Evolutionary conservation across 495 filamentous ascomycete genomes (phyloP).

Genomic region (Elasticomyces elasticus): DNA sequence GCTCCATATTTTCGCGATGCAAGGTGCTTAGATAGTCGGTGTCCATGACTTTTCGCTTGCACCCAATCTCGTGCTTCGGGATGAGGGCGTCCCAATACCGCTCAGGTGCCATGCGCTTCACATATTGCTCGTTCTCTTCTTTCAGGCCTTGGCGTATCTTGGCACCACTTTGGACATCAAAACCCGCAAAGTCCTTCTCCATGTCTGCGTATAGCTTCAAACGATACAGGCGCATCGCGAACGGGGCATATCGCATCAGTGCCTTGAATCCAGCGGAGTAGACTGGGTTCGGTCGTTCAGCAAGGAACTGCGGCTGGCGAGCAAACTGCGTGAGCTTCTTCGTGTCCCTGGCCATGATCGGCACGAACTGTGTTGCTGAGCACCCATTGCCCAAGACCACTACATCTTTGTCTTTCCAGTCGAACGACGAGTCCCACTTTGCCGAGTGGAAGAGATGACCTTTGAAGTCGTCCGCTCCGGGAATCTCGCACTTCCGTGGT

Average conservation of each 20-base stretch:
- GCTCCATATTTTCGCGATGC: constrained; percentile 25
- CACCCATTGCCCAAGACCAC: constrained; percentile 45
- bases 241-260: constrained; percentile 25
- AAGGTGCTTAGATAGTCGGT: constrained; percentile 26
- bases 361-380: constrained; percentile 29
- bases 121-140: constrained; percentile 24
- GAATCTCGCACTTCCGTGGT: constrained; percentile 41
- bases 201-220: constrained; percentile 24
- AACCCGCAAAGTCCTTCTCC: constrained; percentile 27
- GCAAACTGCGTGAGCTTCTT: constrained; percentile 26
- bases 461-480: constrained; percentile 38
- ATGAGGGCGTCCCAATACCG: constrained; percentile 28
- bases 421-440: constrained; percentile 46
- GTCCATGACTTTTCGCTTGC: constrained; percentile 29
- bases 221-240: constrained; percentile 27
- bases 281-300: constrained; percentile 22
- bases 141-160: constrained; percentile 15
- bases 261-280: constrained; percentile 25
- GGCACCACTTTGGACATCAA: constrained; percentile 21
- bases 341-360: constrained; percentile 21
- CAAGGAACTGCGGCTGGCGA: constrained; percentile 25
- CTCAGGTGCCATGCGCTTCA: constrained; percentile 24
- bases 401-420: constrained; percentile 48
- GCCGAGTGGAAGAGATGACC: constrained; percentile 50
- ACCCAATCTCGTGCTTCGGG: constrained; percentile 26